These are phyloP conservation scores for Rugonectria rugulosa DNA, from an alignment of 2,329 filamentous ascomycete genomes.

Conservation along the genomic window DNA sequence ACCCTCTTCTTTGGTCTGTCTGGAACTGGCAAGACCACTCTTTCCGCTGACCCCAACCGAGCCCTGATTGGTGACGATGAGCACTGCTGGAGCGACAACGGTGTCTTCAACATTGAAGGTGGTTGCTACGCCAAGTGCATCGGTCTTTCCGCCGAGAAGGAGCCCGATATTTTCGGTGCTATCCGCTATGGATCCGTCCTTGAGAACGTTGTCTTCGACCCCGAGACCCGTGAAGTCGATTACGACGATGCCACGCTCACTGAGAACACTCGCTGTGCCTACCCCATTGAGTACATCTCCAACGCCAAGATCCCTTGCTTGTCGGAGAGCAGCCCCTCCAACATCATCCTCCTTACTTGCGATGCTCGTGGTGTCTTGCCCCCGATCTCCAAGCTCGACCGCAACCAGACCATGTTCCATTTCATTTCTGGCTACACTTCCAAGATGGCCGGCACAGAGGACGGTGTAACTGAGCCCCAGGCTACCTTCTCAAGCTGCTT, in stretches of 20 bases:
- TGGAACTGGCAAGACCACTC: constrained; percentile 97
- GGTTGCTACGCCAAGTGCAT: constrained; percentile 99
- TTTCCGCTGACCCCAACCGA: constrained; percentile 96
- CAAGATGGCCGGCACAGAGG: constrained; percentile 99
- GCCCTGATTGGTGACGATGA: constrained; percentile 97
- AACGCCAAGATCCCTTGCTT: constrained; percentile 99
- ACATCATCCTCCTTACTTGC: constrained; percentile 98
- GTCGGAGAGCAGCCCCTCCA: constrained; percentile 85
- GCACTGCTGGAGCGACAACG: constrained; percentile 98
- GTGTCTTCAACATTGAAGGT: constrained; percentile 99
- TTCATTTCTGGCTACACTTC: constrained; percentile 99
- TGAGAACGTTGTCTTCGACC: constrained; percentile 97
- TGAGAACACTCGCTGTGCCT: constrained; percentile 98
- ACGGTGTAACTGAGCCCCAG: constrained; percentile 95
- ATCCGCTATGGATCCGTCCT: constrained; percentile 97
- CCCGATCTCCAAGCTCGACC: constrained; percentile 95
- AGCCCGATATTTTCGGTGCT: constrained; percentile 95
- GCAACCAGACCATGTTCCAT: constrained; percentile 99
- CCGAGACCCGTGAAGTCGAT: constrained; percentile 86
- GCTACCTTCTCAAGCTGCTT: constrained; percentile 99
- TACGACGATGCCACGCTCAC: constrained; percentile 95
- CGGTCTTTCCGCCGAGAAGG: constrained; percentile 96
- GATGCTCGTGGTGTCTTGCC: constrained; percentile 97
- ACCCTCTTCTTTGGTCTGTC: constrained; percentile 99
- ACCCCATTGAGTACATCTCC: constrained; percentile 98